Percentiles rank a stretch among this genome's conserved stretches.
Evolutionary conservation across 192 early-diverging fungal species (phyloP).

Genomic region (Mortierella antarctica): DNA sequence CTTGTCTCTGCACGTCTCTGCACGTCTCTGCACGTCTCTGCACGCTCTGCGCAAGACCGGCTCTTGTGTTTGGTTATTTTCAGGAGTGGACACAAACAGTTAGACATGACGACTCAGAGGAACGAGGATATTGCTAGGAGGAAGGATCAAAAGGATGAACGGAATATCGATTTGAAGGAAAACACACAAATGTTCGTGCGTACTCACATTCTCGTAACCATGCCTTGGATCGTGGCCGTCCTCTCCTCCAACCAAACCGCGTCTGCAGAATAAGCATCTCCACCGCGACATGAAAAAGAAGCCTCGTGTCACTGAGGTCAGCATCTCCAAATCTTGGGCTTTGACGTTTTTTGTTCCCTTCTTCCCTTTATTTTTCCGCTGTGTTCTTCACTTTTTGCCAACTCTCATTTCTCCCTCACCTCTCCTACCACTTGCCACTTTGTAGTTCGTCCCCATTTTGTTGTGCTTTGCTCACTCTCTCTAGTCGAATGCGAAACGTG

Average conservation of each 20-base stretch:
- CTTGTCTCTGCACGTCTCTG: no score
- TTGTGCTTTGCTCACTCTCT: neutral
- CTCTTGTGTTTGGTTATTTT: no score
- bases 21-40: no score
- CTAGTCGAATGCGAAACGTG: neutral
- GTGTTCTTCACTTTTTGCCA: no score
- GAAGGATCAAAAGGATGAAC: neutral
- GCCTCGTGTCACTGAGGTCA: conserved; percentile 60
- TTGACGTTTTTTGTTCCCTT: neutral
- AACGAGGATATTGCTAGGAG: neutral
- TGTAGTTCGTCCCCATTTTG: neutral
- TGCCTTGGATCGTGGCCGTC: conserved; percentile 14
- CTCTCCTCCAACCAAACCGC: conserved; percentile 3
- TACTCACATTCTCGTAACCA: conserved; percentile 30
- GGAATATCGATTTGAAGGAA: neutral
- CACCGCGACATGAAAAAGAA: conserved; percentile 61
- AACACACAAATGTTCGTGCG: neutral
- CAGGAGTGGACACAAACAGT: no score
- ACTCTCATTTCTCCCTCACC: neutral
- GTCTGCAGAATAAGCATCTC: conserved; percentile 56
- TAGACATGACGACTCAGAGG: no score
- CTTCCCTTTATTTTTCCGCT: neutral
- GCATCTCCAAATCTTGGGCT: conserved; percentile 9
- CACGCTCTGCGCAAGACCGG: no score
- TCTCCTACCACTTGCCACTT: neutral